phyloP scores from a whole-genome alignment of 805 yeast species.

The Candida arabinofermentans region DNA sequence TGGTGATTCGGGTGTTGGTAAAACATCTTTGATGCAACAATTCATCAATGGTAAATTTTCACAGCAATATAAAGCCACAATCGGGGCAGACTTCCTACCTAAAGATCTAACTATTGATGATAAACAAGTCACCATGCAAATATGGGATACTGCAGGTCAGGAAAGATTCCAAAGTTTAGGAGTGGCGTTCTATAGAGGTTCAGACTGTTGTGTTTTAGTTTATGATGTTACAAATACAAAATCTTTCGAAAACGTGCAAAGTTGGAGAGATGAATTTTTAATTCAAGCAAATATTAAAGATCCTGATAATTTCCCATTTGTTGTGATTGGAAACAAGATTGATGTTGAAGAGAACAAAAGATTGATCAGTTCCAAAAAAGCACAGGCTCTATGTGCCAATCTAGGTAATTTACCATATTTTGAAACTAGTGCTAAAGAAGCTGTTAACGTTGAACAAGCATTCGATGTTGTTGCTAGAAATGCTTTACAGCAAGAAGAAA shows the following conservation, averaged over 20 bases:
- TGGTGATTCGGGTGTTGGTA: conserved; percentile 98
- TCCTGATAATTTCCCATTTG: conserved; percentile 95
- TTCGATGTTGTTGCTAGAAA: conserved; percentile 94
- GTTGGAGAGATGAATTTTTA: conserved; percentile 94
- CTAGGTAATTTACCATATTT: conserved; percentile 80
- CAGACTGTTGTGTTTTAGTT: conserved; percentile 95
- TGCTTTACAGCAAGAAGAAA: conserved; percentile 93
- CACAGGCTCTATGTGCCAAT: conserved; percentile 38
- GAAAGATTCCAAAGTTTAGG: conserved; percentile 96
- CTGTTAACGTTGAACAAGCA: conserved; percentile 91
- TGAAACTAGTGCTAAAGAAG: conserved; percentile 97
- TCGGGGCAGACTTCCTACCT: conserved; percentile 95
- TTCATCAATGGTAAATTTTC: conserved; percentile 92
- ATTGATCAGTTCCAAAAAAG: conserved; percentile 55
- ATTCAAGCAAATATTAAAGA: conserved; percentile 90
- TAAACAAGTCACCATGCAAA: conserved; percentile 74
- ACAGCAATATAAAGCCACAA: conserved; percentile 95
- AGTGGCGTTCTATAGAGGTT: conserved; percentile 96
- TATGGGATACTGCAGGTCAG: conserved; percentile 99
- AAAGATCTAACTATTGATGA: conserved; percentile 87
- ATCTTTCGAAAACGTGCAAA: conserved; percentile 81
- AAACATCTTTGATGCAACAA: conserved; percentile 95
- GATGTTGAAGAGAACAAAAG: conserved; percentile 92
- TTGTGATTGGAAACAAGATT: conserved; percentile 89
- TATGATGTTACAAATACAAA: conserved; percentile 95